Conservation (phyloP, 345 rosid genomes). For the Lepidium didymum region DNA sequence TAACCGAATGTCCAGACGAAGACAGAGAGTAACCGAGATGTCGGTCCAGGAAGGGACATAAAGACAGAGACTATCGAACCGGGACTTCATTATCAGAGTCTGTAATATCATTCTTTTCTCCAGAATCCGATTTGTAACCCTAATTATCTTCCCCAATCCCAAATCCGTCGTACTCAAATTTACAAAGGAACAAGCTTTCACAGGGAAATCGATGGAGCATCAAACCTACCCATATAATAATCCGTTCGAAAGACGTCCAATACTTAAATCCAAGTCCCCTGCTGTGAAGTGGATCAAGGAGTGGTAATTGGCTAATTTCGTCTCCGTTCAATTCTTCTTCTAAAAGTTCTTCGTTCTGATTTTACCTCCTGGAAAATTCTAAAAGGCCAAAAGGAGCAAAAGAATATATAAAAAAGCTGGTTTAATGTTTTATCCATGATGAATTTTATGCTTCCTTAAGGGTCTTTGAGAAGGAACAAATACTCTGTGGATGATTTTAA, state of each 20-base stretch:
- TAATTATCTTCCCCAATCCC: background rate
- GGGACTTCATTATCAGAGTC: background rate
- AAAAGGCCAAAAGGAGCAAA: background rate
- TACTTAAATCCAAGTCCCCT: slow-evolving; percentile 60
- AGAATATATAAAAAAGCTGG: no score
- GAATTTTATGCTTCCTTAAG: no score
- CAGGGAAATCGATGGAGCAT: slow-evolving; percentile 15
- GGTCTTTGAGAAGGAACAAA: no score
- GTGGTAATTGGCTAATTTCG: slow-evolving; percentile 40
- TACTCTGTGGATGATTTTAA: no score
- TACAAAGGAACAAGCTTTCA: background rate
- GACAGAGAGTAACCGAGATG: background rate
- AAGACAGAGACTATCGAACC: slow-evolving; percentile 2
- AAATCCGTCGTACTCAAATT: background rate
- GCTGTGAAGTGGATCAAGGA: slow-evolving; percentile 80
- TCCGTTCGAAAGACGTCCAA: slow-evolving; percentile 70
- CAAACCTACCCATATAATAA: slow-evolving; percentile 41
- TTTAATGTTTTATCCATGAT: background rate
- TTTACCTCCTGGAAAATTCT: background rate
- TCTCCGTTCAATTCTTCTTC: background rate
- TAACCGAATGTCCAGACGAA: background rate
- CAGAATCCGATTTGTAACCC: slow-evolving; percentile 2
- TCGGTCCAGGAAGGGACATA: background rate
- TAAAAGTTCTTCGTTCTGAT: background rate
- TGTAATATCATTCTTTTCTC: background rate